Evolutionary conservation across 441 rosid species (phyloP).

Genomic region (Croton setiger): DNA sequence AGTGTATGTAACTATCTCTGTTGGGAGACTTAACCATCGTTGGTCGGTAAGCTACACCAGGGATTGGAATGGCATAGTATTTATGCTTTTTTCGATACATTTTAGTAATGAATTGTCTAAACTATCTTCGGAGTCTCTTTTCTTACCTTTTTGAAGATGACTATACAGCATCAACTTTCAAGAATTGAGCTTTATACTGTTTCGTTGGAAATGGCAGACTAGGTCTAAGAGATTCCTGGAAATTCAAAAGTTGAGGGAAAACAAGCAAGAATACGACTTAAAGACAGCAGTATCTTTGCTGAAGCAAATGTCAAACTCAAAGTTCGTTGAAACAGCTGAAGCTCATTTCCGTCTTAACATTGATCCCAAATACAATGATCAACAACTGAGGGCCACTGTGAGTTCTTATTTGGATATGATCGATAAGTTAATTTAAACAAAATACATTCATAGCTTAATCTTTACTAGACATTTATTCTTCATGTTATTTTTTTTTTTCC

Average conservation of each 20-base stretch:
- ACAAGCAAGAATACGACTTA: constrained; percentile 71
- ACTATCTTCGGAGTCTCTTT: not conserved
- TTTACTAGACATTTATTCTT: constrained; percentile 3
- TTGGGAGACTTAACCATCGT: too few species aligned
- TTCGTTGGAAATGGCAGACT: constrained; percentile 52
- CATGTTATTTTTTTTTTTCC: constrained; percentile 7
- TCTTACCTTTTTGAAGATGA: constrained; percentile 15
- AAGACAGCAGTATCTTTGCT: constrained; percentile 74
- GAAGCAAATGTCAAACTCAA: constrained; percentile 67
- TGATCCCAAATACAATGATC: constrained; percentile 96
- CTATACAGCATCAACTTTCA: not conserved
- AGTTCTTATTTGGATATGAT: constrained; percentile 26
- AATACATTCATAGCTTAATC: not conserved
- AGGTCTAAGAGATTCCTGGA: constrained; percentile 99
- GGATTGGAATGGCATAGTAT: not conserved
- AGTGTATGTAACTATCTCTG: too few species aligned
- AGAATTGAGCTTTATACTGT: constrained; percentile 18
- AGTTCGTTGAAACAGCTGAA: constrained; percentile 92
- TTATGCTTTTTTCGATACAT: not conserved
- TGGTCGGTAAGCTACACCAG: too few species aligned
- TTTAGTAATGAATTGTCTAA: constrained; percentile 2
- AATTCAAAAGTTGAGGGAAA: constrained; percentile 92
- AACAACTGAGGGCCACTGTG: constrained; percentile 95
- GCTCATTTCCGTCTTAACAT: constrained; percentile 98
- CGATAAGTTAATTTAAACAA: not conserved